Base-by-base conservation (phyloP, 495 filamentous ascomycete genomes). In the Parathielavia hyrcaniae region DNA sequence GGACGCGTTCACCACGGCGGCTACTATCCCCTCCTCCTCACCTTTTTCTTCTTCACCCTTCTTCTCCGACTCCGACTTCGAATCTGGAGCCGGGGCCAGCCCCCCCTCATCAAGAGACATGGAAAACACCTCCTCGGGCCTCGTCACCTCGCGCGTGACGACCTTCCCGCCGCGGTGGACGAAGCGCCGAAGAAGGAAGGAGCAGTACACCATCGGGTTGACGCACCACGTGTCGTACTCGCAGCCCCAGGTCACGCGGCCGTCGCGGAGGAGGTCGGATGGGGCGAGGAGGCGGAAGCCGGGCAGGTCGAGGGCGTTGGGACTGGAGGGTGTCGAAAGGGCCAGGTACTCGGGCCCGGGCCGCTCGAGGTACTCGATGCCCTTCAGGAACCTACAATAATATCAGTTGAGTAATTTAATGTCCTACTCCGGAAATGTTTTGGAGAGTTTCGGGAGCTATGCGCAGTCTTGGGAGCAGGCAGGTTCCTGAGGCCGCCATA, bases 161-260 rank as follows among this genome's bases (percentile, higher is more conserved):
- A 71, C 7, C 45, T 66, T 65, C 0, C 81, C 83, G 1, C 83
- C 82, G 4, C 67, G 70, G 16, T 78, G 52, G 8, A 76, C 68
- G 53, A 85, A 81, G 64, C 73, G 63, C 2, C 82, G 69, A 50
- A 86, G 64, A 58, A 86, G 62, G 57, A 78, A 77, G 17, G 72
- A 69, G 62, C 79, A 81, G 60, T 86, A 86, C 7, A 85, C 78
- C 62, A 83, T 83, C 7, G 82, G 77, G 58, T 86, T 86, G 6
- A 86, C 63, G 61, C 78, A 82, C 63, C 77, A 83, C 0, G 81
- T 79, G 16, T 73, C 59, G 67, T 86, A 86, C 59, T 76, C 65
- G 14, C 75, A 82, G 0, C 80, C 83, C 81, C 80, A 80, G 17
- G 66, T 69, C 6, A 83, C 74, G 12, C 47, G 51, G 0, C 73